Base-by-base conservation (phyloP, 2,329 filamentous ascomycete species). In the Lachnellula cervina region DNA sequence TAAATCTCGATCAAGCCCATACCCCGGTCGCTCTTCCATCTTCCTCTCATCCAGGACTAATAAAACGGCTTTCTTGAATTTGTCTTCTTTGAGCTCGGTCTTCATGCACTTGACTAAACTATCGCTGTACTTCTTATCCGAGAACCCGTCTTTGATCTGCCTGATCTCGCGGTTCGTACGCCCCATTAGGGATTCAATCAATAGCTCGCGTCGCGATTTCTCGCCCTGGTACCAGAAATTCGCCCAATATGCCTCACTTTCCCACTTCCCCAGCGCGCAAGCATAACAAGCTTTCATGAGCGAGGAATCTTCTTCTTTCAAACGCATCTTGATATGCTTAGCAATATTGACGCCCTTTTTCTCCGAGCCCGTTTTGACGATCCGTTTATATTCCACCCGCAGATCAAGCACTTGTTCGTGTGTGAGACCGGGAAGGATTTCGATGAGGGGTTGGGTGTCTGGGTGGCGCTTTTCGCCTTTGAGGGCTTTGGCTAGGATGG, bases 211-310 rank as follows among this genome's bases (percentile, higher is more conserved):
- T 2, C 90, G 82, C 7, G 86, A 89, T 66, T 87, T 89, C 71
- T 93, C 88, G 38, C 87, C 86, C 69, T 97, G 93, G 74, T 97
- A 97, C 86, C 91, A 97, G 72, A 90, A 96, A 71, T 97, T 97
- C 57, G 93, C 91, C 92, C 94, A 99, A 77, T 96, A 96, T 0
- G 90, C 90, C 71, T 99, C 94, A 64, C 86, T 87, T 74, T 97
- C 94, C 86, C 91, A 97, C 51, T 82, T 81, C 9, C 94, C 94
- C 0, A 97, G 81, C 0, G 93, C 91, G 2, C 90, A 92, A 3
- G 92, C 85, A 71, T 97, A 97, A 67, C 88, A 91, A 6, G 89
- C 88, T 73, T 97, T 97, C 74, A 92, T 93, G 62, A 97, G 86
- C 64, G 83, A 86, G 4, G 85, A 79, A 52, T 87, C 80, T 64